phyloP scores from a whole-genome alignment of 1,139 yeast genomes.

The Casaregolazyma lundiana region DNA sequence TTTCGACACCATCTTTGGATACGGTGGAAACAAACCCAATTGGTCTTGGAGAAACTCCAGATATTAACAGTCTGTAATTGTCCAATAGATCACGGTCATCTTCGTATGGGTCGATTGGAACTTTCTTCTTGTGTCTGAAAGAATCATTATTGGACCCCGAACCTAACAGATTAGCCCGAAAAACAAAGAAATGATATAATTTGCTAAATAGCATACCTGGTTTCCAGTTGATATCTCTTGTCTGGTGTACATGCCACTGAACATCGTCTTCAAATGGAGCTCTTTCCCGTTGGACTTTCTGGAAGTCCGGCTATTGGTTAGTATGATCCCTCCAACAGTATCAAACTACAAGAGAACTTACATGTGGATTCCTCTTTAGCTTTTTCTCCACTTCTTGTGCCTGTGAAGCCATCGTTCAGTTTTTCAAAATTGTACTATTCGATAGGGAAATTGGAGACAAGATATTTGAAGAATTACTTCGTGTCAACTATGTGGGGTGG shows the following conservation, averaged over 20 bases:
- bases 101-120: slow-evolving; percentile 47
- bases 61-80: slow-evolving; percentile 48
- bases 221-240: neutral
- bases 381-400: too few species aligned
- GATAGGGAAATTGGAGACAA: too few species aligned
- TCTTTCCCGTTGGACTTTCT: neutral
- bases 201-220: neutral
- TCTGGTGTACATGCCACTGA: neutral
- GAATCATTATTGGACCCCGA: slow-evolving; percentile 42
- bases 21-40: slow-evolving; percentile 49
- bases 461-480: too few species aligned
- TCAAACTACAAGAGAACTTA: too few species aligned
- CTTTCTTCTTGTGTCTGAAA: slow-evolving; percentile 41
- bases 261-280: neutral
- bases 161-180: slow-evolving; percentile 29
- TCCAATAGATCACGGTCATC: slow-evolving; percentile 40
- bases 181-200: neutral
- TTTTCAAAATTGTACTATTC: too few species aligned
- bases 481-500: too few species aligned
- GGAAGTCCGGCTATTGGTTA: neutral
- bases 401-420: too few species aligned
- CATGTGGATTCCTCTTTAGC: too few species aligned
- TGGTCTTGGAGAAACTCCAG: slow-evolving; percentile 56
- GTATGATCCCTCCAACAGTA: too few species aligned
- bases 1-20: slow-evolving; percentile 40